Conservation (phyloP, 2,329 filamentous ascomycete species). For the Mariannaea sp. region DNA sequence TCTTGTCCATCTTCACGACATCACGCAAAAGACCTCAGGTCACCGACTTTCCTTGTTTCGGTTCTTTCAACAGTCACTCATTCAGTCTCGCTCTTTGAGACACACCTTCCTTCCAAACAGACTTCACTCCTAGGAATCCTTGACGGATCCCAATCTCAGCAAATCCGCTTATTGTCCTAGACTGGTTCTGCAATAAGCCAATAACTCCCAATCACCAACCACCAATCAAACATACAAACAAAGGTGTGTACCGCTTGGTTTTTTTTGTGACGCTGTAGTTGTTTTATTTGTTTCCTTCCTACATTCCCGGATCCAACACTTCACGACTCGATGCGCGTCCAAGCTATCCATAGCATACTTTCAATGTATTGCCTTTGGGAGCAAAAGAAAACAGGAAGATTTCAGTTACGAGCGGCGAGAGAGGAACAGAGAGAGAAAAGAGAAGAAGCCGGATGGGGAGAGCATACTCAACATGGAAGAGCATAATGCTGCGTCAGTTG, state of each 20-base stretch:
- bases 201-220: conserved; percentile 13
- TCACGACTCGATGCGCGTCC: not conserved
- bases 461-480: not conserved
- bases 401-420: no score
- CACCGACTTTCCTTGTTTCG: conserved; percentile 28
- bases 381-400: no score
- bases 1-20: conserved; percentile 19
- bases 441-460: not conserved
- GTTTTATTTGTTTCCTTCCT: not conserved
- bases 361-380: no score
- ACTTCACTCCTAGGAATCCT: conserved; percentile 26
- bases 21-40: conserved; percentile 29
- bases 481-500: not conserved
- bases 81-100: conserved; percentile 25
- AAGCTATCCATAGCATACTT: no score
- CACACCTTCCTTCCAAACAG: conserved; percentile 32
- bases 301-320: not conserved
- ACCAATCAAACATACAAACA: conserved; percentile 16
- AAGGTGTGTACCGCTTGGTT: conserved; percentile 2
- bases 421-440: not conserved
- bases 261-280: not conserved
- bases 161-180: conserved; percentile 32
- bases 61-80: conserved; percentile 35
- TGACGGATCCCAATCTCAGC: conserved; percentile 35
- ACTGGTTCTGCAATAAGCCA: conserved; percentile 37